These are phyloP conservation scores for Solanum tarijense DNA, from an alignment of 257 asterid genomes.

Conservation along the genomic window DNA sequence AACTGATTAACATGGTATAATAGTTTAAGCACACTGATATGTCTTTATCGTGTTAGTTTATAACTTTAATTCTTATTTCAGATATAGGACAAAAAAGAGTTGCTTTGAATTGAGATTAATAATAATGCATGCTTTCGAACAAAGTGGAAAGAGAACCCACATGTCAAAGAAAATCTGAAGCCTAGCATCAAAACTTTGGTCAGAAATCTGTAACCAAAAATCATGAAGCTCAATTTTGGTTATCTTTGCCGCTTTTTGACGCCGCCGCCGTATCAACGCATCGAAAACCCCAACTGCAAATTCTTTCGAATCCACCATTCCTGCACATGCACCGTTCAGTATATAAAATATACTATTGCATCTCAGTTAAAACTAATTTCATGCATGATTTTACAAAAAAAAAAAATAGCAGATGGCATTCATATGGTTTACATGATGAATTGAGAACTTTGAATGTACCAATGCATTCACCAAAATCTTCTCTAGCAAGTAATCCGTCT, in stretches of 20 bases:
- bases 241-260: slow-evolving; percentile 46
- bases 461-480: slow-evolving; percentile 87
- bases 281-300: slow-evolving; percentile 81
- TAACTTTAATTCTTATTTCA: not conserved
- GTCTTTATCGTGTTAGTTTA: not conserved
- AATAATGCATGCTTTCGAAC: not conserved
- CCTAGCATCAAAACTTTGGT: slow-evolving; percentile 84
- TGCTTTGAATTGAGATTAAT: not conserved
- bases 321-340: slow-evolving; percentile 12
- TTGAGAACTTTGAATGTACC: slow-evolving; percentile 31
- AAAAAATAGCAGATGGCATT: not conserved
- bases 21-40: not conserved
- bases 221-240: slow-evolving; percentile 76
- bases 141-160: slow-evolving; percentile 21
- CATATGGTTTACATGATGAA: slow-evolving; percentile 2
- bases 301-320: slow-evolving; percentile 89
- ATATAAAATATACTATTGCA: not conserved
- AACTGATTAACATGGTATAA: not conserved
- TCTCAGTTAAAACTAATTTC: not conserved
- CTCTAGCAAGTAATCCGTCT: slow-evolving; percentile 60
- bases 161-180: slow-evolving; percentile 95
- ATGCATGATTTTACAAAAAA: not conserved
- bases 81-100: not conserved
- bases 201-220: slow-evolving; percentile 79
- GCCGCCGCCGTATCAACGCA: slow-evolving; percentile 62